Base-by-base conservation (phyloP, 202 grass and related monocot genomes). In the Miscanthus sacchariflorus region DNA sequence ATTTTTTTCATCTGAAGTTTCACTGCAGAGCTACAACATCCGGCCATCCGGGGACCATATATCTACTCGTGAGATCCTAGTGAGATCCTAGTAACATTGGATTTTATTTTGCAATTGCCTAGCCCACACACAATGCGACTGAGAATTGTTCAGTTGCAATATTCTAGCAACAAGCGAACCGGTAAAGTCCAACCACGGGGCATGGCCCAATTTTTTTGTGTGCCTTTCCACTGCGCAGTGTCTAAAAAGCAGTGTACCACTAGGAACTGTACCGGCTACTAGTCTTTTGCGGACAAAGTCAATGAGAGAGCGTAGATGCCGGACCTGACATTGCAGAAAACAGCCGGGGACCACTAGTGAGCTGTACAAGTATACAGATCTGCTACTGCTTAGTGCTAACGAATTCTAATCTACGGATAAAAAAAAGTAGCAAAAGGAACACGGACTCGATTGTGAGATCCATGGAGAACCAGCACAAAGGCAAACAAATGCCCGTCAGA, bases 191-290 rank as follows among this genome's bases (percentile, higher is more conserved):
- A 72, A 82, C 25, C 36, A 6, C 24, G 45, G 61, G 36, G 9
- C 17, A 18, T 9, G 25, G 67, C 23, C 56, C 45, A 45, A 19
- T 71, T 6, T 39, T 45, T 42, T 70, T 4, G 43, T 59, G 46
- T 68, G 78, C 70, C 69, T 64, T 72, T 77, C 68, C 43, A 30
- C 36, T 70, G 68, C 12, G 10, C 74, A 70, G 8, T 39, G 73
- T 89, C 73, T 86, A 67, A 92, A 92, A 92, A 89, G 87, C 12
- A 83, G 85, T 0, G 85, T 74, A 59, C 77, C 66, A 72, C 65
- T 79, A 84, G 28, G 17, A 21, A 23, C 56, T 61, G 56, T 68
- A 70, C 40, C 36, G 36, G 69, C 28, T 30, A 30, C 81, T 61
- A 40, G 50, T 33, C 65, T 83, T 92, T 82, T 24, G 68, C 11